Base-by-base conservation (phyloP, 208 protist species). In the Entamoeba histolytica region DNA sequence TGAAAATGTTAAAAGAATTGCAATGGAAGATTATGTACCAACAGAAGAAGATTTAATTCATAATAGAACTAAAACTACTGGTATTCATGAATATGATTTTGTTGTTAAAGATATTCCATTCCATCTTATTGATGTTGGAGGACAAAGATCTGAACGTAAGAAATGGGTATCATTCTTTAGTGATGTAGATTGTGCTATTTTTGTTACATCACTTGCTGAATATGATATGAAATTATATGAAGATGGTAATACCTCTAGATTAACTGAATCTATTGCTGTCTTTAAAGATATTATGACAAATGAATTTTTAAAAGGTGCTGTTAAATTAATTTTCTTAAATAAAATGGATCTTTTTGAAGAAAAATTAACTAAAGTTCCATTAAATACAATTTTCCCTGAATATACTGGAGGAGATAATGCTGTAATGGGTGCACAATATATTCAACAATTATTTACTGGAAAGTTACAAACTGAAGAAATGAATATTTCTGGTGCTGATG, bases 81-180 rank as follows among this genome's bases (percentile, higher is more conserved):
- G 97, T 91, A 97, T 98, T 49, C 95, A 96, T 10, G 96, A 98
- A 94, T 95, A 95, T 10, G 49, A 95, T n/a, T 98, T 98, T 92
- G 19, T 49, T n/a, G 93, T 95, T 31, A 28, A 92, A 35, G 51
- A 44, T 44, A 93, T n/a, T 3, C 57, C 49, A 23, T 92, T 95
- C 55, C 57, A 93, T 28, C 95, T 97, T 94, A 95, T 97, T 44
- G 97, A 97, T 94, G 97, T 97, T 15, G 97, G 96, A 49, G 96
- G 96, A 47, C 97, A 97, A 94, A 92, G 97, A 5, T 95, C 95
- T 39, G 96, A 97, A 94, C 92, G 96, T 49, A 92, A 95, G 49
- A 97, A 97, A 92, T 97, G 97, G 97, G 97, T 98, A 92, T 96
- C 97, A 92, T 97, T 96, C 94, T 98, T 98, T 92, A 94, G 95